Percentiles rank a stretch among this genome's conserved stretches.
These are phyloP conservation scores for Pythium dissotocum DNA, from an alignment of 352 stramenopile species.

Conservation along the genomic window DNA sequence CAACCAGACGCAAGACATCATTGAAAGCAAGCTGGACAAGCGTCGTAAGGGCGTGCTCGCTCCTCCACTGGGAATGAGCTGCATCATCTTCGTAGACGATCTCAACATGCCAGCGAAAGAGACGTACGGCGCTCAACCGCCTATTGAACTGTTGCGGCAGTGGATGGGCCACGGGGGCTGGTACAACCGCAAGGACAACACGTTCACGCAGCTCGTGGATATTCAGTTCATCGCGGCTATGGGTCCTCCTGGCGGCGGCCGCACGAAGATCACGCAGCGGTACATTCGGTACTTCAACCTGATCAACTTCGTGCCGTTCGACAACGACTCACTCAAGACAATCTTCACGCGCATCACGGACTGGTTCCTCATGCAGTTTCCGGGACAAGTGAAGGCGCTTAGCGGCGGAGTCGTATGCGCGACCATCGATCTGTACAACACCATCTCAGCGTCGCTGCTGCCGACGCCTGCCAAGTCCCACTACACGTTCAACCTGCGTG, in stretches of 20 bases:
- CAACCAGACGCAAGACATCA: slow-evolving; percentile 94
- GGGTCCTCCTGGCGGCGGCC: slow-evolving; percentile 90
- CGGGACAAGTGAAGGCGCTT: slow-evolving; percentile 78
- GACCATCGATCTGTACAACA: slow-evolving; percentile 93
- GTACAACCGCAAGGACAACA: slow-evolving; percentile 94
- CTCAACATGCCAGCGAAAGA: slow-evolving; percentile 95
- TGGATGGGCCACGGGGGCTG: slow-evolving; percentile 94
- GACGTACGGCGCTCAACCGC: slow-evolving; percentile 92
- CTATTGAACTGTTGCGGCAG: slow-evolving; percentile 92
- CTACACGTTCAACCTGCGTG: slow-evolving; percentile 95
- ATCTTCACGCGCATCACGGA: slow-evolving; percentile 92
- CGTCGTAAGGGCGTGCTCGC: slow-evolving; percentile 91
- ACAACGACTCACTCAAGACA: slow-evolving; percentile 76
- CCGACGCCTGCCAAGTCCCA: slow-evolving; percentile 93
- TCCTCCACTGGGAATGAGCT: slow-evolving; percentile 88
- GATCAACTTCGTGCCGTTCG: slow-evolving; percentile 93
- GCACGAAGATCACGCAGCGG: slow-evolving; percentile 91
- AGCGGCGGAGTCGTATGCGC: slow-evolving; percentile 66
- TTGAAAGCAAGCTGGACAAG: slow-evolving; percentile 94
- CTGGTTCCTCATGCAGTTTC: slow-evolving; percentile 89
- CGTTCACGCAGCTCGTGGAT: slow-evolving; percentile 91
- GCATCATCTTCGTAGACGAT: slow-evolving; percentile 94
- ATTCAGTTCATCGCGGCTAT: slow-evolving; percentile 94
- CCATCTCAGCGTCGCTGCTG: slow-evolving; percentile 86
- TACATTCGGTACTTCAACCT: slow-evolving; percentile 94